These are phyloP conservation scores for Artemisia tridentata DNA, from an alignment of 129 eudicot species.

Conservation along the genomic window DNA sequence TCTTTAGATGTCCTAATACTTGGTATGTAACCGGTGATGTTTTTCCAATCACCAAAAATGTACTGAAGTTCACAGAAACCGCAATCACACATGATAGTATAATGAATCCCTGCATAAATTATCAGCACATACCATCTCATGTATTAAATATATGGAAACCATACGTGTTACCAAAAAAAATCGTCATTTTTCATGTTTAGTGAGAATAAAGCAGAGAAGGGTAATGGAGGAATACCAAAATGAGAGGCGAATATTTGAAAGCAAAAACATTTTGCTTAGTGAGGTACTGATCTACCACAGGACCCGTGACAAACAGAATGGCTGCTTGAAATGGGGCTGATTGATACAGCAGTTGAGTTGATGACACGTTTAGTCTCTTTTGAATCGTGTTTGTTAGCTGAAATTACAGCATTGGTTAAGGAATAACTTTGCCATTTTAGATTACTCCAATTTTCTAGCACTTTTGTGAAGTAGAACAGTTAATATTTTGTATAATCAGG, in stretches of 20 bases:
- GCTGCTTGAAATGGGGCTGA: slow-evolving; percentile 99
- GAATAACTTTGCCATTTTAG: slow-evolving; percentile 12
- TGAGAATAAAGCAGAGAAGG: slow-evolving; percentile 6
- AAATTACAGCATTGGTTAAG: slow-evolving; percentile 25
- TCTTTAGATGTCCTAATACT: slow-evolving; percentile 88
- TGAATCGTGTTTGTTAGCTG: slow-evolving; percentile 98
- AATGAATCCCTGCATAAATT: slow-evolving; percentile 64
- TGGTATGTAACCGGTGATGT: slow-evolving; percentile 98
- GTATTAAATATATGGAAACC: neutral
- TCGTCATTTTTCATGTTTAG: neutral
- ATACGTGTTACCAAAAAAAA: neutral
- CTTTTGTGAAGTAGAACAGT: neutral
- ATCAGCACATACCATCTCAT: neutral
- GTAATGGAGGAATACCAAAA: slow-evolving; percentile 51
- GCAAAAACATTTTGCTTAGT: slow-evolving; percentile 84
- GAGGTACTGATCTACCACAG: slow-evolving; percentile 77
- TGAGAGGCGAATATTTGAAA: slow-evolving; percentile 71
- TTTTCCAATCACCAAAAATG: slow-evolving; percentile 92
- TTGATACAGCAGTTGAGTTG: slow-evolving; percentile 92
- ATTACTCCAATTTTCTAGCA: slow-evolving; percentile 7
- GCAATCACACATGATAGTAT: slow-evolving; percentile 88
- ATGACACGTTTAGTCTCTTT: slow-evolving; percentile 84
- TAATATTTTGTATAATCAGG: neutral
- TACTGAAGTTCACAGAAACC: slow-evolving; percentile 95
- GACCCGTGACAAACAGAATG: slow-evolving; percentile 76